Conservation (phyloP, 1,284 basidiomycete species). For the Boletus hoseneyae region DNA sequence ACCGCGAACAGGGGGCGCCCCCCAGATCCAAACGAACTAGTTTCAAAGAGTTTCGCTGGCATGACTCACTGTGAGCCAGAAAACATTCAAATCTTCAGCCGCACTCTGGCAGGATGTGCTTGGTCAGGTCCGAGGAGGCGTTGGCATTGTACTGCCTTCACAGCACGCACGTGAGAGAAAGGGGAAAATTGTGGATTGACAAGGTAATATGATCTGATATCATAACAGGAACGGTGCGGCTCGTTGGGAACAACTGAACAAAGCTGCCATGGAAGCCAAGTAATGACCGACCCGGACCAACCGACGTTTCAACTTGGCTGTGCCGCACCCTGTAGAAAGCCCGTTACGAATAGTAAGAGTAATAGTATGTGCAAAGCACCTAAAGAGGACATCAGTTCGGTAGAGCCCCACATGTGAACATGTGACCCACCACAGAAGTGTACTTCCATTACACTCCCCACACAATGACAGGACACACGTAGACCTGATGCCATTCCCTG, state of each 20-base stretch:
- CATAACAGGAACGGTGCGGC: no score
- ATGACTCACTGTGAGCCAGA: background rate
- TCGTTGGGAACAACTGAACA: background rate
- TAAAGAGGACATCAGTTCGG: background rate
- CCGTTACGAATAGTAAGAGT: background rate
- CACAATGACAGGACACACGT: constrained; percentile 6
- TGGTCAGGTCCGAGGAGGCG: background rate
- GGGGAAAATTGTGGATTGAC: background rate
- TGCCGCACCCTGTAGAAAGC: background rate
- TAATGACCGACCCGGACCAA: background rate
- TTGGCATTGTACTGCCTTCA: background rate
- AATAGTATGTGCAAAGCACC: background rate
- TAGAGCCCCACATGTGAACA: background rate
- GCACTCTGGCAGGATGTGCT: constrained; percentile 1
- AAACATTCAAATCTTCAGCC: constrained; percentile 1
- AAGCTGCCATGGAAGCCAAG: constrained; percentile 2
- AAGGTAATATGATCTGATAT: background rate
- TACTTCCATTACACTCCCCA: constrained; percentile 24
- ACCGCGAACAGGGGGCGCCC: constrained; percentile 4
- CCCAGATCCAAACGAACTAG: constrained; percentile 3
- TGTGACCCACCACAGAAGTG: constrained; percentile 10
- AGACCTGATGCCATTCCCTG: constrained; percentile 13
- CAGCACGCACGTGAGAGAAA: background rate
- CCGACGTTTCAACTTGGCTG: constrained; percentile 3
- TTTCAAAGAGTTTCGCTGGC: constrained; percentile 3